Percentiles rank a stretch among this genome's conserved stretches.
Conservation (phyloP, 2,329 filamentous ascomycete genomes). For the Colletotrichum lentis region DNA sequence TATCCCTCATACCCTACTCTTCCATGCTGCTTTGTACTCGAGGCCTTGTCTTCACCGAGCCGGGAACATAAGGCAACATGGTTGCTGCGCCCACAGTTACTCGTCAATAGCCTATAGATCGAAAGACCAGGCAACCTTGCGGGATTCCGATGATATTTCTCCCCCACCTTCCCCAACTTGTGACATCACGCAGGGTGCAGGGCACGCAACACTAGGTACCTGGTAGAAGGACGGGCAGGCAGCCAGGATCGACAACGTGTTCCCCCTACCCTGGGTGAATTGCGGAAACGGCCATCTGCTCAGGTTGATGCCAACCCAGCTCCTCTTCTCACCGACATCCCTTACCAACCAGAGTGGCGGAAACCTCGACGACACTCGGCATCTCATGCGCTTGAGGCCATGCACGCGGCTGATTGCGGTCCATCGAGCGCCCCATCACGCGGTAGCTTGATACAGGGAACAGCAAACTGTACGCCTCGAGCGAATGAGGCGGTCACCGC, state of each 20-base stretch:
- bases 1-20: neutral
- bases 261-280: neutral
- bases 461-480: neutral
- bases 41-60: constrained; percentile 16
- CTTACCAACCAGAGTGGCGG: neutral
- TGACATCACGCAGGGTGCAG: constrained; percentile 7
- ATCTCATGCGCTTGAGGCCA: neutral
- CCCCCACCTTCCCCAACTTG: constrained; percentile 18
- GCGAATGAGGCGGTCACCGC: neutral
- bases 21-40: constrained; percentile 1
- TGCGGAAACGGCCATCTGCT: neutral
- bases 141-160: neutral
- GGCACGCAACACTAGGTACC: neutral
- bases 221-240: neutral
- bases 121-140: neutral
- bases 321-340: constrained; percentile 3
- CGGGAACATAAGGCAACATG: neutral
- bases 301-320: neutral
- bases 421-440: neutral
- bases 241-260: constrained; percentile 1
- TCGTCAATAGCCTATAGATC: too few relatives aligned
- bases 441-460: constrained; percentile 1
- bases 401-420: neutral
- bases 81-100: neutral
- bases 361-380: neutral